Evolutionary conservation across 805 yeast genomes (phyloP), one percentile per base, ranked within the genome.

Genomic region (Pichia manshurica): DNA sequence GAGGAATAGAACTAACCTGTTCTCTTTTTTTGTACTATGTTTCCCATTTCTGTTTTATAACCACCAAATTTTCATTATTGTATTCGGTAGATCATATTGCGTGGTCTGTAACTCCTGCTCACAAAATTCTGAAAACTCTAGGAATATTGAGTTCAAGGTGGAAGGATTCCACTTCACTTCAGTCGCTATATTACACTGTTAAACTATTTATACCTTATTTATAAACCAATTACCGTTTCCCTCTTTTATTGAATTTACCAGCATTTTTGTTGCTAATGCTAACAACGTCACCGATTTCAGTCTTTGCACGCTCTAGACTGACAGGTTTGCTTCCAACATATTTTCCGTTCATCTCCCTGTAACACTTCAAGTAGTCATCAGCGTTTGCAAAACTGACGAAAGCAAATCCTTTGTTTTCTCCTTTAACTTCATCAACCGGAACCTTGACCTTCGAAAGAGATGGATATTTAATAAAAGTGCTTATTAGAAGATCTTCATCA

Each of bases 321-420:
- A 85, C 79, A 0, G 93, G 93, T 56, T 82, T 82, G 55, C 72
- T 77, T 1, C 93, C 95, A 42, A 86, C 73, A 55, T 82, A 84
- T 58, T 83, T 82, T 22, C 87, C 87, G 59, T 85, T 82, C 81
- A 84, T 75, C 56, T 82, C 87, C 59, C 79, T 81, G 64, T 82
- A 85, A 3, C 90, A 88, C 44, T 69, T 65, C 46, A 85, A 68
- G 56, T 82, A 85, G 58, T 85, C 91, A 19, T 79, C 78, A 0
- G 90, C 64, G 50, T 73, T 74, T 3, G 66, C 68, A 61, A 86
- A 85, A 5, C 87, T 79, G 13, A 85, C 83, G 62, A 85, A 86
- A 7, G 89, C 95, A 60, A 68, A 86, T 4, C 95, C 93, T 58
- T 77, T 81, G 49, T 73, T 72, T 52, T 71, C 73, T 2, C 33